A percentile compares a stretch with the other conserved stretches of the same genome.
Evolutionary conservation across 1,284 basidiomycete genomes (phyloP).

Genomic region (Boletellus deceptivus): DNA sequence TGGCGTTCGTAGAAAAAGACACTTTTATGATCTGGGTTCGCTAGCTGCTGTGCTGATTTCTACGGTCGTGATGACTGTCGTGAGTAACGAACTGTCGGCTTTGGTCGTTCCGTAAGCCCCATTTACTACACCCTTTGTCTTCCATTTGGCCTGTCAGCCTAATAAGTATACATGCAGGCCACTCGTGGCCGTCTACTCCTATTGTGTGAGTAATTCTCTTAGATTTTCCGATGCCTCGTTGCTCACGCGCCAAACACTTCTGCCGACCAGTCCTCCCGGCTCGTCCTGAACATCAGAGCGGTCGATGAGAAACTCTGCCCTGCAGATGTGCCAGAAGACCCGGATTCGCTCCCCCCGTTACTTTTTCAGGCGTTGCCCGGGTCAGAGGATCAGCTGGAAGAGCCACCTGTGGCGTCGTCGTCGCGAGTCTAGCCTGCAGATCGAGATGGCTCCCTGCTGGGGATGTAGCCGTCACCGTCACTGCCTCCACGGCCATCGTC

Average conservation of each 20-base stretch:
- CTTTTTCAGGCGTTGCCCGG: neutral
- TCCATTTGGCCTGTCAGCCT: neutral
- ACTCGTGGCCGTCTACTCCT: constrained; percentile 19
- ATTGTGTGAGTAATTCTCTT: constrained; percentile 10
- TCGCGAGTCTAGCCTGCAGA: constrained; percentile 5
- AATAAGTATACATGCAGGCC: constrained; percentile 9
- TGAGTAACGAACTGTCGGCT: constrained; percentile 14
- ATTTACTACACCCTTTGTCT: neutral
- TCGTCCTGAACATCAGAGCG: constrained; percentile 22
- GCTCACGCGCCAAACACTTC: too few species aligned
- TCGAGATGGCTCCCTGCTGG: too few species aligned
- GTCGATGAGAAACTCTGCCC: neutral
- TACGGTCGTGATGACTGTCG: constrained; percentile 15
- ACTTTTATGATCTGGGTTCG: neutral
- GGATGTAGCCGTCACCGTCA: too few species aligned
- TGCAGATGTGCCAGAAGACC: constrained; percentile 7
- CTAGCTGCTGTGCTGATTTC: constrained; percentile 16
- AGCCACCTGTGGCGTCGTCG: constrained; percentile 10
- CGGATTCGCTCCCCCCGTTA: constrained; percentile 5
- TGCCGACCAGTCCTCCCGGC: constrained; percentile 20
- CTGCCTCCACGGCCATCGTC: too few species aligned
- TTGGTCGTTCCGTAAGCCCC: constrained; percentile 15
- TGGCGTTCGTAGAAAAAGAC: neutral
- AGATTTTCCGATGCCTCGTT: too few species aligned
- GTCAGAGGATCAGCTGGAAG: neutral